Percentiles rank a stretch among this genome's conserved stretches.
These are phyloP conservation scores for Camelina sativa DNA, from an alignment of 345 rosid species.

Conservation along the genomic window DNA sequence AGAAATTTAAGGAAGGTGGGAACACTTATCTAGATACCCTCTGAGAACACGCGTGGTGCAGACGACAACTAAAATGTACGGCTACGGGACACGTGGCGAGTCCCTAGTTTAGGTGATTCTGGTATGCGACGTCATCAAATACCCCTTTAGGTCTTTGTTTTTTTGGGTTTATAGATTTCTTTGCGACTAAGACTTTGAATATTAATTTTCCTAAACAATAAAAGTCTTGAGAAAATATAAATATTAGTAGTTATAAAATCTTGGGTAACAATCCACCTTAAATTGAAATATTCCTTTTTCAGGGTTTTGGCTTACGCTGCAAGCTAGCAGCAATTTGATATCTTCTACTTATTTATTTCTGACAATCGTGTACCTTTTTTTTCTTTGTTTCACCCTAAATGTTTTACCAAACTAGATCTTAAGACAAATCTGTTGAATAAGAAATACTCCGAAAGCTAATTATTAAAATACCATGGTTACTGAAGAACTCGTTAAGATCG, in stretches of 20 bases:
- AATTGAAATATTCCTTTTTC: constrained; percentile 1
- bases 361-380: neutral
- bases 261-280: constrained; percentile 24
- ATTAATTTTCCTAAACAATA: neutral
- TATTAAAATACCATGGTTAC: neutral
- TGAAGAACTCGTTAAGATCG: neutral
- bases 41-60: constrained; percentile 39
- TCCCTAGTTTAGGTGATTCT: neutral
- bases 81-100: constrained; percentile 23
- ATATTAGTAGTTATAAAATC: neutral
- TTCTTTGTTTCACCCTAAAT: constrained; percentile 12
- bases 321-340: constrained; percentile 21
- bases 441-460: neutral
- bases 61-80: constrained; percentile 8
- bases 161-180: neutral
- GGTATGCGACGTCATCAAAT: neutral
- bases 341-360: constrained; percentile 1
- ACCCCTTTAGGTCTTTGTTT: neutral
- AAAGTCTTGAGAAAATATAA: neutral
- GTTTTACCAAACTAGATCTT: neutral
- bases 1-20: constrained; percentile 32
- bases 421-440: neutral
- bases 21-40: constrained; percentile 28
- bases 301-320: constrained; percentile 34
- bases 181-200: constrained; percentile 35